Evolutionary conservation across 2,329 filamentous ascomycete genomes (phyloP), one percentile per base, ranked within the genome.

Genomic region (Fusarium robinianum): DNA sequence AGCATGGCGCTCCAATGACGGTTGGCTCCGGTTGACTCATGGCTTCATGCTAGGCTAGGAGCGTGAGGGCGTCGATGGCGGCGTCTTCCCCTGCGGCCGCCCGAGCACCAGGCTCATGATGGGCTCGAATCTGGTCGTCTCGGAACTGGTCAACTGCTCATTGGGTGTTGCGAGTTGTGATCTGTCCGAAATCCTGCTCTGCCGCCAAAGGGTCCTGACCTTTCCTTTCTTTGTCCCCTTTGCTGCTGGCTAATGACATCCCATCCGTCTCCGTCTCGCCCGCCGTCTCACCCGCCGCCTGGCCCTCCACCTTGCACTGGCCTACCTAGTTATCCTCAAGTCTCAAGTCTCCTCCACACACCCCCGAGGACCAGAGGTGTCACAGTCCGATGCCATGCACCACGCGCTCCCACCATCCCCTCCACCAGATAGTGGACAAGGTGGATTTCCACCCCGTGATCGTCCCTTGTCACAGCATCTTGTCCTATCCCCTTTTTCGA

Each of bases 391-490:
- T n/a, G n/a, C n/a, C n/a, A n/a, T 9, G 29, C 14, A 23, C 31
- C 30, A 10, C 14, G 14, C 7, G 15, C 15, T 7, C 9, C 29
- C 29, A 7, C 12, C 14, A 40, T n/a, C 16, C 49, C 49, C 23
- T 30, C 44, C 52, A 41, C 46, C 29, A 46, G 39, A 45, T 49
- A 41, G 41, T 55, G 44, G 45, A 51, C 27, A 39, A 22, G n/a
- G n/a, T n/a, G n/a, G n/a, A n/a, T n/a, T 37, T 34, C 18, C 36
- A 26, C 52, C 53, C 53, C 53, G 52, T 56, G 53, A 56, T 51
- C 49, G 23, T 56, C 49, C n/a, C 11, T 53, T 27, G 37, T 40
- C 49, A 53, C 38, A 32, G 34, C 47, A 41, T 51, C 45, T 50
- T 50, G 33, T 32, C 49, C 25, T n/a, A n/a, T 53, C 55, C 35